Percentiles rank a stretch among this genome's conserved stretches.
Evolutionary conservation across 116 monocot species (phyloP).

Genomic region (Thalassia testudinum): DNA sequence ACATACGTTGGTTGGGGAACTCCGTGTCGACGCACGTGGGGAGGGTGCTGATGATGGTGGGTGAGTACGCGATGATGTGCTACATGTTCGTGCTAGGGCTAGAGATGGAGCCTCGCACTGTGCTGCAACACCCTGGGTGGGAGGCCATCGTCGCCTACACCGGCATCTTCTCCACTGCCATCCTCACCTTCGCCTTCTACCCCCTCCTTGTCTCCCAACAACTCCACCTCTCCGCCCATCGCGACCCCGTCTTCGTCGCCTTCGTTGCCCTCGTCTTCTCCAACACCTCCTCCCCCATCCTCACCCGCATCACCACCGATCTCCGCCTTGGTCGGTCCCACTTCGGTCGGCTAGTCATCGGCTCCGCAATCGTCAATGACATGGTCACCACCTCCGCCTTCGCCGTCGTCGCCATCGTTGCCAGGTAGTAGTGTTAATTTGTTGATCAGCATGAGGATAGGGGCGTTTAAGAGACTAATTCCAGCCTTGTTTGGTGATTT

Average conservation of each 20-base stretch:
- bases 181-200: slow-evolving; percentile 17
- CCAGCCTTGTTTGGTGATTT: no score
- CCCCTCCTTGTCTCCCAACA: slow-evolving; percentile 9
- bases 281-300: slow-evolving; percentile 19
- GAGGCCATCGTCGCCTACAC: slow-evolving; percentile 26
- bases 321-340: slow-evolving; percentile 35
- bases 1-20: background rate
- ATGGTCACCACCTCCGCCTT: slow-evolving; percentile 10
- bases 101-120: slow-evolving; percentile 34
- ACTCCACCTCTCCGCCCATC: slow-evolving; percentile 10
- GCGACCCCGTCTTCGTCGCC: slow-evolving; percentile 7
- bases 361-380: slow-evolving; percentile 12
- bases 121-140: slow-evolving; percentile 13
- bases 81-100: slow-evolving; percentile 45
- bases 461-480: no score
- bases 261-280: slow-evolving; percentile 13
- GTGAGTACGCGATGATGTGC: slow-evolving; percentile 4
- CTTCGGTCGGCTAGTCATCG: slow-evolving; percentile 14
- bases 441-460: no score
- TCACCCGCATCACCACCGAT: slow-evolving; percentile 39
- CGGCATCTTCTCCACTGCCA: slow-evolving; percentile 20
- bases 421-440: no score
- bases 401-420: background rate
- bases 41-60: slow-evolving; percentile 2
- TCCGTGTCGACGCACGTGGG: background rate